Percentiles rank a stretch among this genome's conserved stretches.
These are phyloP conservation scores for Eucalyptus curtisii DNA, from an alignment of 345 rosid genomes.

Conservation along the genomic window DNA sequence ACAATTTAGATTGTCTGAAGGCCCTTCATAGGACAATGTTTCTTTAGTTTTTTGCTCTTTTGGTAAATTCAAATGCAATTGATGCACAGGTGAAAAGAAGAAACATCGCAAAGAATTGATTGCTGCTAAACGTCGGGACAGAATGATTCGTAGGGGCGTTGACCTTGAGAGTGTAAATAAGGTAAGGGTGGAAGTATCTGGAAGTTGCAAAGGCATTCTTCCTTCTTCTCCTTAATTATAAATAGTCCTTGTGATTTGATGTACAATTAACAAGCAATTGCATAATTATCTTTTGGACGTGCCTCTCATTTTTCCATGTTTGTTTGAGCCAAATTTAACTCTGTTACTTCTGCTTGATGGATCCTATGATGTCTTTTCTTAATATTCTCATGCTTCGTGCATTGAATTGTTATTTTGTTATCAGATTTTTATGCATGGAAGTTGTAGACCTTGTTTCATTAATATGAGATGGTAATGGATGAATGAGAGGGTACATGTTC, in stretches of 20 bases:
- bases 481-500: not conserved
- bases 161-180: constrained; percentile 61
- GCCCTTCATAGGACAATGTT: not conserved
- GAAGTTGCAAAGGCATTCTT: not conserved
- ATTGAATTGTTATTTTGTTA: not conserved
- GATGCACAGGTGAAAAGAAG: constrained; percentile 60
- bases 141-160: constrained; percentile 75
- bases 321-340: not conserved
- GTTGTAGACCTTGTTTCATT: not conserved
- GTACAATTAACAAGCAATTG: not conserved
- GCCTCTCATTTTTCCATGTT: not conserved
- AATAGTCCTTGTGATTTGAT: not conserved
- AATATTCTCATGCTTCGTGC: not conserved
- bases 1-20: not conserved
- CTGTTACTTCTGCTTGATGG: not conserved
- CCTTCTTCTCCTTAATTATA: not conserved
- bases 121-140: constrained; percentile 64
- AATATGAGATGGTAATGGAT: not conserved
- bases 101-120: constrained; percentile 72
- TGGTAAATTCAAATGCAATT: not conserved
- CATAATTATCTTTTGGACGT: not conserved
- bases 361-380: not conserved
- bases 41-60: not conserved
- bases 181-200: constrained; percentile 8
- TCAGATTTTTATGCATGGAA: not conserved